Evolutionary conservation across 2,329 filamentous ascomycete species (phyloP), one percentile per base, ranked within the genome.

Genomic region (Diaporthe sp.): DNA sequence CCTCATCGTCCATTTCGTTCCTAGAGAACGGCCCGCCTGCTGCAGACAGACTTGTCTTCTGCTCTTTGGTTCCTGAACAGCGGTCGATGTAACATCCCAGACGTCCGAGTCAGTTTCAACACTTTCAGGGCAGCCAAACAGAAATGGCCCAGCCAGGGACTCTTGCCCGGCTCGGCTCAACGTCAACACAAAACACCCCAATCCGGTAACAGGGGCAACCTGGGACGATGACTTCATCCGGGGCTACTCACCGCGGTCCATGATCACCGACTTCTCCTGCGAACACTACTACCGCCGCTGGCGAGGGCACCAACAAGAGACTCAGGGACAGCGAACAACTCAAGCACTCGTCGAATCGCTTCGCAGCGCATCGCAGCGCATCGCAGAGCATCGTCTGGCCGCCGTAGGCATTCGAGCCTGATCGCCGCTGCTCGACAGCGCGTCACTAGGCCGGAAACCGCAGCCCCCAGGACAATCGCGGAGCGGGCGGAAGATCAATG

Each of bases 31-130:
- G 42, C 57, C 57, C 37, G 49, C 34, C 31, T 63, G 57, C 57
- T 72, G 71, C 71, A 72, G 57, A 53, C 71, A 72, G 58, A 72
- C 71, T 72, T 72, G 71, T 72, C 53, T 42, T 22, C 58, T 49
- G 57, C 34, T 72, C 57, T 72, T 72, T 72, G 71, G 71, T 63
- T 72, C 71, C 71, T 72, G 44, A n/a, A 13, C 49, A 53, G 55
- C 34, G 20, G 34, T 31, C 71, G 44, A 72, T 72, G 71, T 72
- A 72, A 72, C 71, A 55, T 63, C 57, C 15, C 20, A 31, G 34
- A 42, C n/a, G 34, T 61, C 57, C 57, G 71, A 72, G 71, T 72
- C 57, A 72, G 71, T 63, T 53, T 63, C 31, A 28, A 28, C 39
- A 15, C 25, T 42, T 53, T 17, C 31, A 42, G 58, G 44, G 71